Base-by-base conservation (phyloP, 805 yeast genomes). In the Pichia eremophila region DNA sequence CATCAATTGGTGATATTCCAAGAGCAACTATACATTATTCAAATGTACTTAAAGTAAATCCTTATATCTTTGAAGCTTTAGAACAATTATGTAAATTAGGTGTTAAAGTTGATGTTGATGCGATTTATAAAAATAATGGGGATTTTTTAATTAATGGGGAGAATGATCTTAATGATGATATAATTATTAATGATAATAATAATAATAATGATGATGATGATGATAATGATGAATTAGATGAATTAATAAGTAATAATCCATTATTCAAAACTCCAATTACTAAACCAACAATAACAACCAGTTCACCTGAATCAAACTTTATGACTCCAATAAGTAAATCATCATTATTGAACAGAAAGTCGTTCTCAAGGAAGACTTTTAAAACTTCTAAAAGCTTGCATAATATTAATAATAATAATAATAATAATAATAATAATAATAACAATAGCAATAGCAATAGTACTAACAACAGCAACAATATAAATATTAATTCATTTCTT, bases 11-110 rank as follows among this genome's bases (percentile, higher is more conserved):
- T 25, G 87, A 84, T 58, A 59, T 69, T 6, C 76, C 79, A 54
- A 79, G 81, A 48, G 81, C 93, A 48, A 74, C 84, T 0, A 65
- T 82, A 43, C 76, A 79, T 57, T 85, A 82, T 60, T 74, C 86
- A 0, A 78, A 75, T 53, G 86, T 91, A 1, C 70, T 88, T 48
- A 78, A 79, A 50, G 65, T 73, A 52, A 85, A 93, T 60, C 96
- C 95, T 17, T 86, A 72, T 59, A 73, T 88, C 39, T 88, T 93
- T 77, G 96, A 88, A 59, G 88, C 96, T 0, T 81, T 87, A 53
- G 87, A 82, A 54, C 81, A 82, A 40, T 67, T 93, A 43, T 79
- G 88, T 56, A 71, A 73, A 43, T 67, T 83, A 66, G 93, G 95
- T 12, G 86, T 83, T 18, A 76, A 76, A 49, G 73, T 88, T 18